Evolutionary conservation across 306 rosid genomes (phyloP).

Genomic region (Ceratonia siliqua): DNA sequence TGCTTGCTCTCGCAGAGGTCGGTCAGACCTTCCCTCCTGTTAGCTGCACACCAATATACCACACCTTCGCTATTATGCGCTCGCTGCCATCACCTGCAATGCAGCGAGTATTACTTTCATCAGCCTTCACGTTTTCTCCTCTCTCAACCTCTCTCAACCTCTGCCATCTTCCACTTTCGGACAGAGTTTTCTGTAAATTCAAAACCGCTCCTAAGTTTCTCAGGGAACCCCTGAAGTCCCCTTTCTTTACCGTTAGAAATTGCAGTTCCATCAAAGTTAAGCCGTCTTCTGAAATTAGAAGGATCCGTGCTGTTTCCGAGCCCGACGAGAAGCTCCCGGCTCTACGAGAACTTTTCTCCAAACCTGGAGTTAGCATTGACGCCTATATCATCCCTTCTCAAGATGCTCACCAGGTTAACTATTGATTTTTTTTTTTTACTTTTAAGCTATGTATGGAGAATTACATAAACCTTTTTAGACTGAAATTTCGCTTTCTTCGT

Average conservation of each 20-base stretch:
- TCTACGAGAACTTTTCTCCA: slow-evolving; percentile 73
- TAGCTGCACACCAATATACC: not conserved
- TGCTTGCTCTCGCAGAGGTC: no score
- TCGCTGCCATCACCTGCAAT: slow-evolving; percentile 48
- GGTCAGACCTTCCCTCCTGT: not conserved
- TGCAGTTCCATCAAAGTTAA: slow-evolving; percentile 72
- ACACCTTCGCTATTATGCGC: slow-evolving; percentile 35
- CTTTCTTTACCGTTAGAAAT: slow-evolving; percentile 39
- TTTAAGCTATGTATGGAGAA: not conserved
- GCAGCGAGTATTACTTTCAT: slow-evolving; percentile 44
- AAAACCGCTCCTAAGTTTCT: slow-evolving; percentile 29
- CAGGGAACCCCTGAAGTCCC: slow-evolving; percentile 29
- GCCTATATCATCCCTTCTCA: slow-evolving; percentile 92
- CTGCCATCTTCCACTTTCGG: slow-evolving; percentile 37
- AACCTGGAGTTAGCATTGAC: slow-evolving; percentile 62
- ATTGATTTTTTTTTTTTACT: not conserved
- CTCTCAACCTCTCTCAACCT: slow-evolving; percentile 31
- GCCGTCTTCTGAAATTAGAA: slow-evolving; percentile 68
- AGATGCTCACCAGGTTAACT: slow-evolving; percentile 89
- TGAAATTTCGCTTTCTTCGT: not conserved
- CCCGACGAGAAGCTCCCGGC: slow-evolving; percentile 66
- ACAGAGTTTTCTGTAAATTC: slow-evolving; percentile 38
- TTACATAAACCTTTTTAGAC: not conserved
- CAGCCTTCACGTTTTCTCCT: slow-evolving; percentile 28
- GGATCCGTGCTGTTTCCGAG: slow-evolving; percentile 30